Percentiles rank a stretch among this genome's conserved stretches.
phyloP scores from a whole-genome alignment of 202 grass and related monocot species.

The Panicum virgatum region DNA sequence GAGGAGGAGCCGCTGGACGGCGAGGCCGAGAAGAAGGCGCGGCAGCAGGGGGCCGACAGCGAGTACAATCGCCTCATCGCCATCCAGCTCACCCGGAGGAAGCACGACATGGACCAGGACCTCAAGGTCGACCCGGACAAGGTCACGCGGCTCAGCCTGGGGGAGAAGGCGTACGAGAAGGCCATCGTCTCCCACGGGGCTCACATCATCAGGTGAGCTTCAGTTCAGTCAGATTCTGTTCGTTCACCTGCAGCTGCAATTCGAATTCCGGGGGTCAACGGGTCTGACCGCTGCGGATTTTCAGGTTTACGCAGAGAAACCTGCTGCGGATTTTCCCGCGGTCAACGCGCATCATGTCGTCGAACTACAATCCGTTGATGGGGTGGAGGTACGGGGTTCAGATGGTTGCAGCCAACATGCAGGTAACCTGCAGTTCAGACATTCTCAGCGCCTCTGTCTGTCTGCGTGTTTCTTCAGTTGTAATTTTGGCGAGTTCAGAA shows the following conservation, averaged over 20 bases:
- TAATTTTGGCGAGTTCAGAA: neutral
- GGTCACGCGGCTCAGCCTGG: conserved; percentile 64
- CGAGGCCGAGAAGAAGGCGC: conserved; percentile 40
- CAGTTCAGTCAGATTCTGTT: neutral
- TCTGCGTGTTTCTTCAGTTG: neutral
- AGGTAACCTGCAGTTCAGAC: conserved; percentile 32
- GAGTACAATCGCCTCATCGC: conserved; percentile 75
- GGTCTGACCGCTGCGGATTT: neutral
- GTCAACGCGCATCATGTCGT: conserved; percentile 65
- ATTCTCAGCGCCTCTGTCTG: neutral
- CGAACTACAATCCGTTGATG: conserved; percentile 86
- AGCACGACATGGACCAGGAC: conserved; percentile 55
- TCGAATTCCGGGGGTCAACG: neutral
- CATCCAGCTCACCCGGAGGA: conserved; percentile 62
- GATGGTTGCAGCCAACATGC: conserved; percentile 98
- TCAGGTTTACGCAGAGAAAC: conserved; percentile 74
- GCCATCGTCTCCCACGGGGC: conserved; percentile 54
- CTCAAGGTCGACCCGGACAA: conserved; percentile 58
- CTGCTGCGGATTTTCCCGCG: conserved; percentile 70
- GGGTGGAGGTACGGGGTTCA: conserved; percentile 83
- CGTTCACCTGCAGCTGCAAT: neutral
- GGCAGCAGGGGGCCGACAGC: conserved; percentile 28
- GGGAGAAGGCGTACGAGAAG: conserved; percentile 66
- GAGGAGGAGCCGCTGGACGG: neutral
- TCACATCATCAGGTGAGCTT: conserved; percentile 62